A percentile compares a stretch with the other conserved stretches of the same genome.
These are phyloP conservation scores for Tylopilus subfusipes DNA, from an alignment of 768 basidiomycete genomes.

Conservation along the genomic window DNA sequence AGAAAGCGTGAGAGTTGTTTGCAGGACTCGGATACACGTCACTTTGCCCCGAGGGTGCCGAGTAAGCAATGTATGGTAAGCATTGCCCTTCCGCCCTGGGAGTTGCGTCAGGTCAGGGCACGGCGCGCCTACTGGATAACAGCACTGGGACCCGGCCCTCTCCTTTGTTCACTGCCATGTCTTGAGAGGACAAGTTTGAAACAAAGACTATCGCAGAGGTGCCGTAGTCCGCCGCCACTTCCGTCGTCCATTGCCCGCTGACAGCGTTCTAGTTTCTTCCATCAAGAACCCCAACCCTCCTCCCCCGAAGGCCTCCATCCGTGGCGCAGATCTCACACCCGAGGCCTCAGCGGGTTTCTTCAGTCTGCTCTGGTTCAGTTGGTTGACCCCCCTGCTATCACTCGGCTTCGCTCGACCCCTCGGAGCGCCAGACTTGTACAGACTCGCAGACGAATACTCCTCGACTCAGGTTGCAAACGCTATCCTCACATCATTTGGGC, in stretches of 20 bases:
- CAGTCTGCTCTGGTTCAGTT: conserved; percentile 61
- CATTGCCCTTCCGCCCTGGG: too few species aligned
- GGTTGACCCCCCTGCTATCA: conserved; percentile 69
- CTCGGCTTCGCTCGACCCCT: conserved; percentile 80
- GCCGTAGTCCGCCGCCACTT: not conserved
- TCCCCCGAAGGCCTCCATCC: conserved; percentile 49
- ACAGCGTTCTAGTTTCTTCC: conserved; percentile 5
- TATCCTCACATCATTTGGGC: conserved; percentile 63
- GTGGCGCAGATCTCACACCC: conserved; percentile 60
- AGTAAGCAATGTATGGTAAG: too few species aligned
- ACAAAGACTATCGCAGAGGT: conserved; percentile 1
- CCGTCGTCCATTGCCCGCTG: not conserved
- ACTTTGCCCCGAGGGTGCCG: too few species aligned
- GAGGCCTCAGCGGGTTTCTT: conserved; percentile 63
- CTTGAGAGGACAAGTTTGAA: not conserved
- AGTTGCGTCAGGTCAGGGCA: too few species aligned
- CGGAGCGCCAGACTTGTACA: conserved; percentile 78
- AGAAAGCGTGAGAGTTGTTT: too few species aligned
- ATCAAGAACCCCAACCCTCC: conserved; percentile 27
- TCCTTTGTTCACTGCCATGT: not conserved
- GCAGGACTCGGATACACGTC: too few species aligned
- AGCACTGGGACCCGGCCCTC: not conserved
- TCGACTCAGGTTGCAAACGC: conserved; percentile 58
- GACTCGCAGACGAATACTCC: conserved; percentile 60
- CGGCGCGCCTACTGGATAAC: too few species aligned